Base-by-base conservation (phyloP, 2,329 filamentous ascomycete species). In the Alternaria consortialis region DNA sequence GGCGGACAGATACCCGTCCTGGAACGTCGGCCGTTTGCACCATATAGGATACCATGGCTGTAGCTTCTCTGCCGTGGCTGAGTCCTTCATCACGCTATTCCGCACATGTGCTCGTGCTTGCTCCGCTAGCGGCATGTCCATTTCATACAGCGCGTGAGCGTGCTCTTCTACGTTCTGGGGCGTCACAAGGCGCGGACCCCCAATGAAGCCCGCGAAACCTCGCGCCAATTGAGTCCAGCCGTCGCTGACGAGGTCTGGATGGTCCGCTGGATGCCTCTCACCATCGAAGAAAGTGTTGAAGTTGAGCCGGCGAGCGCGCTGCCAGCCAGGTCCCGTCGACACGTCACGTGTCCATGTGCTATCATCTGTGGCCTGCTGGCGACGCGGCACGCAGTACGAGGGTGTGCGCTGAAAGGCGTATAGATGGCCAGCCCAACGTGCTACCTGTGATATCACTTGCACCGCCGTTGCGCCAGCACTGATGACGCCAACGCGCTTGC, bases 11-110 rank as follows among this genome's bases (percentile, higher is more conserved):
- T 87, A 89, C 7, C 82, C 80, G 67, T 89, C 85, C 74, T 85
- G 85, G 73, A 89, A 89, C 20, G 80, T 83, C 0, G 87, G 87
- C 1, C 87, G 83, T 71, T 90, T 90, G 79, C 88, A 90, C 84
- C 85, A 88, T 0, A 74, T 74, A 0, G 85, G 82, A 68, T 89
- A 90, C 84, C 85, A 88, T 0, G 86, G 79, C 70, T 86, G 84
- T 9, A 89, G 79, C 9, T 76, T 80, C 43, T 80, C 80, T 0
- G 87, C 87, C 0, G 82, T 84, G 2, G 68, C 71, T 9, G 71
- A 71, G 64, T 89, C 82, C 42, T 82, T 73, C 23, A 89, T 86
- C 4, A 55, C 51, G 5, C 25, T 50, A 9, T 54, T 34, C 5
- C 36, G 36, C 3, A 59, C 43, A 3, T 40, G 43, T 23, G 43